Base-by-base conservation (phyloP, 257 asterid genomes). In the Verbena officinalis region DNA sequence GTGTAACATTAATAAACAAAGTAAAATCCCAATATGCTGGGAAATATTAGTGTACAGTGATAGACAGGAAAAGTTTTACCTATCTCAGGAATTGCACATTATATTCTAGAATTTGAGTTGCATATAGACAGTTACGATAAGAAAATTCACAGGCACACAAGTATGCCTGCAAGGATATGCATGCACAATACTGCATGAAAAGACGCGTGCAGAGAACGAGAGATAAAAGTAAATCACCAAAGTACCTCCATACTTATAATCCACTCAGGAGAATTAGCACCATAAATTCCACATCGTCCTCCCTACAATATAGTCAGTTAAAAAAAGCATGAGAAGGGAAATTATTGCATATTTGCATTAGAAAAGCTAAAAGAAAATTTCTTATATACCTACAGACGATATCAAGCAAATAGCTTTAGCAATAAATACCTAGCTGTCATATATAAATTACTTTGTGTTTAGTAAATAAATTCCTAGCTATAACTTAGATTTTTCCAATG, bases 231-330 rank as follows among this genome's bases (percentile, higher is more conserved):
- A 39, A 11, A 57, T 30, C 23, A 14, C 17, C 48, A 9, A 59
- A 56, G 53, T 76, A 90, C 99, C 99, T 94, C 87, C 99, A 90
- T 94, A 76, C 96, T 88, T 69, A 94, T 86, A 77, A 94, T 76
- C 99, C 99, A 94, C 86, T 94, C 91, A 36, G 97, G 50, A 44
- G 79, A 83, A 72, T 94, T 94, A 70, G 88, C 90, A 21, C 99
- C 99, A 79, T 84, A 94, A 51, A 94, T 90, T 73, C 99, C 99
- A 69, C 99, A 94, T 23, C 92, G 86, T 48, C 78, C 96, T 69
- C 93, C 96, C 99, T 94, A 73, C 20, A n/a, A 10, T 33, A 66
- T 39, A 50, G 43, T 42, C 40, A 33, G 45, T 53, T 64, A 23
- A 62, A 53, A 59, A 40, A 45, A 46, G 50, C 46, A 52, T 74